Evolutionary conservation across 495 filamentous ascomycete genomes (phyloP).

Genomic region (Penicillium silybi): DNA sequence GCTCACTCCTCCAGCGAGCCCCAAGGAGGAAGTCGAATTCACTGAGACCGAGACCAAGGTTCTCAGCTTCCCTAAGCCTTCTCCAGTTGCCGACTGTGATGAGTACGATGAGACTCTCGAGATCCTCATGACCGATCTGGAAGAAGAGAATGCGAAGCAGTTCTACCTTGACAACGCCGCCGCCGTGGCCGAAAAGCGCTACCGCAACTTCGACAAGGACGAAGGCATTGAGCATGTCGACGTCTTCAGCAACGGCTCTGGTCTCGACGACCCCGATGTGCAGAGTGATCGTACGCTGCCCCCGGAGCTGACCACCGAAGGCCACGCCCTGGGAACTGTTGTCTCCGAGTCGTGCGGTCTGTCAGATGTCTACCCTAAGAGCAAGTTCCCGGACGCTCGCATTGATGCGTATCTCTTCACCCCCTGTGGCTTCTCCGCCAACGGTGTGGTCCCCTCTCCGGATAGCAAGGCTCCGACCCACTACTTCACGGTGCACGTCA

Average conservation of each 20-base stretch:
- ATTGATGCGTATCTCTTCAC: constrained; percentile 97
- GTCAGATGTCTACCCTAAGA: constrained; percentile 80
- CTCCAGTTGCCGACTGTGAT: constrained; percentile 36
- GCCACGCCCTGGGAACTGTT: constrained; percentile 87
- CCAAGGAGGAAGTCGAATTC: constrained; percentile 46
- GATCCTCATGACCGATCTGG: constrained; percentile 97
- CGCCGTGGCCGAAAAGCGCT: constrained; percentile 77
- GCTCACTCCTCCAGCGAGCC: constrained; percentile 82
- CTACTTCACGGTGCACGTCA: constrained; percentile 99
- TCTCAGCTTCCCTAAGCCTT: constrained; percentile 45
- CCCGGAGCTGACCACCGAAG: constrained; percentile 81
- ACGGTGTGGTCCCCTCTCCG: constrained; percentile 88
- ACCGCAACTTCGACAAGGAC: constrained; percentile 47
- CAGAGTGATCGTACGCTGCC: constrained; percentile 55
- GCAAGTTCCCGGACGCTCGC: constrained; percentile 84
- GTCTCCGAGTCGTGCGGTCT: constrained; percentile 91
- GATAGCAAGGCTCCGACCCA: constrained; percentile 62
- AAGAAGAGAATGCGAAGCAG: constrained; percentile 87
- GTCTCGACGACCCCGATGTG: constrained; percentile 58
- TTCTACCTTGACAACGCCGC: constrained; percentile 94
- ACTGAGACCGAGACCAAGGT: constrained; percentile 66
- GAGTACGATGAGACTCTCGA: constrained; percentile 88
- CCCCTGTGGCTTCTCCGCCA: constrained; percentile 97
- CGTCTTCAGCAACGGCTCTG: constrained; percentile 74
- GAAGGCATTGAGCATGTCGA: constrained; percentile 59